A percentile compares a stretch with the other conserved stretches of the same genome.
Evolutionary conservation across 1,139 yeast genomes (phyloP).

Genomic region (Geotrichum klebahnii): DNA sequence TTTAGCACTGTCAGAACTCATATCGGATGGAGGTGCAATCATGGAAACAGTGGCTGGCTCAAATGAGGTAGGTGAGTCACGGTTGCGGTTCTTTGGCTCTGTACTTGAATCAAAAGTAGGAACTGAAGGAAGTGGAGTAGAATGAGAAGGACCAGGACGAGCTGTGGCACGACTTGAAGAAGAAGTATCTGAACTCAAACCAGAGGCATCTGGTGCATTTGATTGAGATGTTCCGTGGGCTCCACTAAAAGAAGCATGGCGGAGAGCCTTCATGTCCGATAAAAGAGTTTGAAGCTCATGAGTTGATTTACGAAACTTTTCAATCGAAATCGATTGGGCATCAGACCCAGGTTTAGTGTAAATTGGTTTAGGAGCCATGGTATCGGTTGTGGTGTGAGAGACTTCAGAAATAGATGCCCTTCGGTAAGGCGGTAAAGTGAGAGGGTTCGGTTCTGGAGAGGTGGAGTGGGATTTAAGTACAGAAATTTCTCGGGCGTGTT

Average conservation of each 20-base stretch:
- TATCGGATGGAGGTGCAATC: not conserved
- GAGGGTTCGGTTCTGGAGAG: conserved; percentile 10
- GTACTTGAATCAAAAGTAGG: not conserved
- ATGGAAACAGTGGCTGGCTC: not conserved
- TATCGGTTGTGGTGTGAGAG: too few species aligned
- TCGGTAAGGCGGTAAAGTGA: conserved; percentile 10
- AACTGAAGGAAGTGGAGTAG: not conserved
- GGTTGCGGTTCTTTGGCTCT: not conserved
- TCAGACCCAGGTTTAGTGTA: not conserved
- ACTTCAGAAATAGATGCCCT: conserved; percentile 17
- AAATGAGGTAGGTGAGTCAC: not conserved
- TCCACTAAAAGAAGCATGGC: conserved; percentile 25
- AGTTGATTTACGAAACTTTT: conserved; percentile 29
- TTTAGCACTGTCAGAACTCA: too few species aligned
- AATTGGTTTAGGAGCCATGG: not conserved
- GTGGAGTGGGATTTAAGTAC: conserved; percentile 13
- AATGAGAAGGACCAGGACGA: not conserved
- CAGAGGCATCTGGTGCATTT: not conserved
- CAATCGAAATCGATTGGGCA: conserved; percentile 16
- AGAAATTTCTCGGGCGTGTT: conserved; percentile 23
- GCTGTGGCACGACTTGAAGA: not conserved
- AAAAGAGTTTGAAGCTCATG: conserved; percentile 28
- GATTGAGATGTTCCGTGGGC: too few species aligned
- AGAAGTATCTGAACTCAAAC: not conserved
- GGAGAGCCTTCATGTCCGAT: conserved; percentile 27